These are phyloP conservation scores for Coemansia sp. DNA, from an alignment of 192 early-diverging fungal genomes.

Conservation along the genomic window DNA sequence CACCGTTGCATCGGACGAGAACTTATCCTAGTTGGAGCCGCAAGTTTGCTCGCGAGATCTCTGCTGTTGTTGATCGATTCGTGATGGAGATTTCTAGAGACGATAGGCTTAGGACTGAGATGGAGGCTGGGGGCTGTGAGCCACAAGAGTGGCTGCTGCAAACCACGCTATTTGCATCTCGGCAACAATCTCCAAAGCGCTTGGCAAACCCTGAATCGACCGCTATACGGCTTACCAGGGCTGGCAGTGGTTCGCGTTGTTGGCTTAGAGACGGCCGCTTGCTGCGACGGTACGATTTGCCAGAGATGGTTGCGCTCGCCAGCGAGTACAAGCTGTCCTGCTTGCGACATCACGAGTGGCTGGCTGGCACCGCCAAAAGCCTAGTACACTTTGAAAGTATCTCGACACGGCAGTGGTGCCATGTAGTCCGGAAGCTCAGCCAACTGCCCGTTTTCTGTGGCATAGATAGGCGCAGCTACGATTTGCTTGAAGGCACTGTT, in stretches of 20 bases:
- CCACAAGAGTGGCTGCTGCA: not conserved
- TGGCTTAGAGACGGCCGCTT: slow-evolving; percentile 34
- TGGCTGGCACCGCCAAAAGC: not conserved
- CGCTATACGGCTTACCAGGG: not conserved
- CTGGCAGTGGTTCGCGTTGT: not conserved
- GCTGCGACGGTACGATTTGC: slow-evolving; percentile 30
- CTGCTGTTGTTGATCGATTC: slow-evolving; percentile 28
- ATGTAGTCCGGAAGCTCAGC: not conserved
- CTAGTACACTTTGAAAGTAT: not conserved
- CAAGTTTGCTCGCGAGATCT: slow-evolving; percentile 49
- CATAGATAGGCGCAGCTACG: not conserved
- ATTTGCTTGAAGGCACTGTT: not conserved
- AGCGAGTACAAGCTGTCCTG: slow-evolving; percentile 3
- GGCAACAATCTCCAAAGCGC: not conserved
- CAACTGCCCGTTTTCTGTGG: not conserved
- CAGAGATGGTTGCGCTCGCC: slow-evolving; percentile 43
- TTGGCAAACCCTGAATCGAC: not conserved
- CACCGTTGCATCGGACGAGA: slow-evolving; percentile 16
- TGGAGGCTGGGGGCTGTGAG: not conserved
- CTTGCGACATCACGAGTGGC: not conserved
- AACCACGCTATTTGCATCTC: too few relatives aligned
- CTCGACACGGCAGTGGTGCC: slow-evolving; percentile 2
- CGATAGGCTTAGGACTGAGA: not conserved
- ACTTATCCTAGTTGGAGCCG: slow-evolving; percentile 50
- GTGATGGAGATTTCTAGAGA: not conserved